Base-by-base conservation (phyloP, 2,329 filamentous ascomycete species). In the Nemania sp. region DNA sequence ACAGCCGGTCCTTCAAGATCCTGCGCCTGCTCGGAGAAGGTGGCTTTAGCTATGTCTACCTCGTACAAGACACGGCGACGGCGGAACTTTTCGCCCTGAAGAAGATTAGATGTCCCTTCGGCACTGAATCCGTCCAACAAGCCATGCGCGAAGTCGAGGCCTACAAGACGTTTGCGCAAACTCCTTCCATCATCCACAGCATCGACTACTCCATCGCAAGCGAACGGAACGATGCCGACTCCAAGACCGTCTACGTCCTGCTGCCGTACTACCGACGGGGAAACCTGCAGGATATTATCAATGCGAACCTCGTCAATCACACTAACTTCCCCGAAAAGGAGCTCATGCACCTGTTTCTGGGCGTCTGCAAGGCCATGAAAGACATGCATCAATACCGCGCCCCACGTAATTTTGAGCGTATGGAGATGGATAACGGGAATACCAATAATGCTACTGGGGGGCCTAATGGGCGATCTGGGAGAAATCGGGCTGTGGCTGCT, bases 61-160 rank as follows among this genome's bases (percentile, higher is more conserved):
- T 99, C 55, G 94, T 99, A 56, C 90, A 97, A 79, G 92, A 97
- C 72, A 93, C 89, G 42, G 79, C 84, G 49, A 88, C 85, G 47
- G 89, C 90, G 55, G 86, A 93, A 66, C 83, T 96, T 41, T 93
- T 96, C 72, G 94, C 94, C 15, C 86, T 97, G 58, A 99, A 99
- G 75, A 99, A 99, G 81, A 99, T 99, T 73, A 88, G 93, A 70
- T 99, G 94, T 79, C 93, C 94, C 4, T 97, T 99, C 68, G 94
- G 94, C 62, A 89, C 94, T 73, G 94, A 99, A 78, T 96, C 91
- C 22, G 93, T 99, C 54, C 86, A 91, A 62, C 91, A 90, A 71
- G 94, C 94, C 46, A 88, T 97, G 80, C 93, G 93, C 72, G 94
- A 99, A 77, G 94, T 97, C 58, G 93, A 97, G 72, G 93, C 94